Conservation (phyloP, 176 grass and related monocot genomes). For the Bonia amplexicaulis region DNA sequence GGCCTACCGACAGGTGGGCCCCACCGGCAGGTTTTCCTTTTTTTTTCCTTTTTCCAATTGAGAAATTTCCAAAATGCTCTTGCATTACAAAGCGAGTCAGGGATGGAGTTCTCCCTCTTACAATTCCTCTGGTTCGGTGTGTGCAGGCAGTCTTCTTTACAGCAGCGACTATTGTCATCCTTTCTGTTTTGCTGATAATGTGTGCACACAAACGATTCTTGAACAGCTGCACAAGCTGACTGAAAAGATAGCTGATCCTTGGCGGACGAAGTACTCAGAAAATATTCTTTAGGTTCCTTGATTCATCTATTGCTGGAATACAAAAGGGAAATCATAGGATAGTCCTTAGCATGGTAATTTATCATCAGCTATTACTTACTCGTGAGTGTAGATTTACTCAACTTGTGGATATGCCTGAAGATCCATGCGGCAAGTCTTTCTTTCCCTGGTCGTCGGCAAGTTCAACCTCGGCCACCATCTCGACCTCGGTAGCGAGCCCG, state of each 20-base stretch:
- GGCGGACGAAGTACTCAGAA: not conserved
- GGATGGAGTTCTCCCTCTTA: not conserved
- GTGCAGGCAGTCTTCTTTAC: conserved; percentile 52
- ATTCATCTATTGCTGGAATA: conserved; percentile 12
- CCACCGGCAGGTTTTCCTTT: too few relatives aligned
- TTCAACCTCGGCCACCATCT: too few relatives aligned
- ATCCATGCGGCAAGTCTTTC: not conserved
- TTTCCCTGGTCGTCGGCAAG: not conserved
- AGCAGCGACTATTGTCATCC: conserved; percentile 41
- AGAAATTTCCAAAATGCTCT: too few relatives aligned
- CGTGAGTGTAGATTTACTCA: conserved; percentile 1
- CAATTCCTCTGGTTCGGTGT: not conserved
- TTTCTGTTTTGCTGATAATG: conserved; percentile 47
- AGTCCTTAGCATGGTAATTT: not conserved
- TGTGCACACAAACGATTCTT: conserved; percentile 36
- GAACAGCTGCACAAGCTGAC: conserved; percentile 25
- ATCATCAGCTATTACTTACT: not conserved
- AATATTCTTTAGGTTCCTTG: conserved; percentile 32
- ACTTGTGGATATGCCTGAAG: not conserved
- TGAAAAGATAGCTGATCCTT: not conserved
- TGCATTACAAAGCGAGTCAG: not conserved
- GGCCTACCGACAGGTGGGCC: too few relatives aligned
- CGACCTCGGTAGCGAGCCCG: too few relatives aligned
- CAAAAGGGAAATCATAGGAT: conserved; percentile 2
- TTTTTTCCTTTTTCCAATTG: too few relatives aligned